These are phyloP conservation scores for Russula vinacea DNA, from an alignment of 768 basidiomycete species.

Conservation along the genomic window DNA sequence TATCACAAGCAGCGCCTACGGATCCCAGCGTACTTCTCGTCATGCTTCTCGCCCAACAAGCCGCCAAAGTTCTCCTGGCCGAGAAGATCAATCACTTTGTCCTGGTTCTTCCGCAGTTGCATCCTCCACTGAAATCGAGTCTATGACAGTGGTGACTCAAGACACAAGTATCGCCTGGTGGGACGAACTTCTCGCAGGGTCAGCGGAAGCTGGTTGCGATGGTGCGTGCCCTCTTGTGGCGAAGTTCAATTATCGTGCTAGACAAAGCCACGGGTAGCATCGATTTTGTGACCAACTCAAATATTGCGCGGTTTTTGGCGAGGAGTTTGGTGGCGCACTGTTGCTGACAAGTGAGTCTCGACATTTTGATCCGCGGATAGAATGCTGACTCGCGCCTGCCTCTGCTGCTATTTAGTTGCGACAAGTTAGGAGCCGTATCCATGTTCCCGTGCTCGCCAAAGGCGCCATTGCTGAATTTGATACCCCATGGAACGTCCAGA, in stretches of 20 bases:
- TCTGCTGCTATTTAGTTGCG: constrained; percentile 50
- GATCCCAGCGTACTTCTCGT: constrained; percentile 51
- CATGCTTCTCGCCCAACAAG: constrained; percentile 48
- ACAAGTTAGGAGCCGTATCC: too few relatives aligned
- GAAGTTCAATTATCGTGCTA: constrained; percentile 69
- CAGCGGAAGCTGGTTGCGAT: constrained; percentile 86
- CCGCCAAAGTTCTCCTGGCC: constrained; percentile 44
- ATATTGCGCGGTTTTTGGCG: constrained; percentile 83
- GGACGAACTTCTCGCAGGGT: constrained; percentile 89
- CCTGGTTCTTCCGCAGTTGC: constrained; percentile 40
- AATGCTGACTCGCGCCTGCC: not conserved
- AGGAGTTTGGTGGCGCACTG: constrained; percentile 75
- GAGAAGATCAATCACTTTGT: constrained; percentile 38
- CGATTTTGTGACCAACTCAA: constrained; percentile 83
- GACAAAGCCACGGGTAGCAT: constrained; percentile 87
- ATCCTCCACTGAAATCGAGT: constrained; percentile 51
- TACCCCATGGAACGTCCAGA: constrained; percentile 49
- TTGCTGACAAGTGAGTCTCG: constrained; percentile 60
- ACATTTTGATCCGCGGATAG: constrained; percentile 25
- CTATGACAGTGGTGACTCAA: constrained; percentile 56
- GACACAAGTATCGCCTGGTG: constrained; percentile 79
- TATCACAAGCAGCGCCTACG: constrained; percentile 48
- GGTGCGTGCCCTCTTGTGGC: constrained; percentile 73
- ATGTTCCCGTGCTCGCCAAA: constrained; percentile 80
- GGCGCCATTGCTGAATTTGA: constrained; percentile 51